Base-by-base conservation (phyloP, 108 stramenopile species). In the Fragilaria crotonensis region DNA sequence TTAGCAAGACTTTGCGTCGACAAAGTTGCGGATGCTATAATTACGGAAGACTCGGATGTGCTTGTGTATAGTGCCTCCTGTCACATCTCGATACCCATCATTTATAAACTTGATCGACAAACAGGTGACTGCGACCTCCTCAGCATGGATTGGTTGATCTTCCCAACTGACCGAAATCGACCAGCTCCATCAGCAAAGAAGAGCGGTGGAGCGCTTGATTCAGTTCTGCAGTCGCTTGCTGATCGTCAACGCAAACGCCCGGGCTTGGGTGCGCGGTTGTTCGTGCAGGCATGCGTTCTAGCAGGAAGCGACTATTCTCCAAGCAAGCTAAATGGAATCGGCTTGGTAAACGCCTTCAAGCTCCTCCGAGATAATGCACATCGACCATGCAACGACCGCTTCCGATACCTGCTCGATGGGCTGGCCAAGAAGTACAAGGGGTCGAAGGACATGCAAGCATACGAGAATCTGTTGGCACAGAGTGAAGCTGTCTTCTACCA, bases 231-330 rank as follows among this genome's bases (percentile, higher is more conserved):
- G 18, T 61, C 73, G 18, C 68, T 86, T 28, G 76, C 76, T 4
- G 33, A 45, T 18, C 60, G 68, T 55, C 69, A 90, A 62, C 46
- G 54, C 4, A 44, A 55, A 49, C 29, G 73, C 7, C 73, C 73
- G 32, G 91, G 91, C 19, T 33, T 66, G 46, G 91, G 91, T 5
- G 80, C 72, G 9, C 71, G 91, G 41, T 78, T 94, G 54, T 96
- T 97, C 60, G 84, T 97, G 0, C 92, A 96, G 59, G 83, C 94
- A 36, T 97, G 96, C 60, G 76, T 96, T 0, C 58, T 99, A 25
- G 72, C 91, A 28, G 98, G 98, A n/a, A 97, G 96, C 49, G 98
- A 99, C 74, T 99, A 99, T 66, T 72, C 90, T 0, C 68, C 79
- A 4, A 78, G 79, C 48, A 54, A 69, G 14, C 51, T 97, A 14